Conservation (phyloP, 306 rosid species). For the Ochetophila trinervis region DNA sequence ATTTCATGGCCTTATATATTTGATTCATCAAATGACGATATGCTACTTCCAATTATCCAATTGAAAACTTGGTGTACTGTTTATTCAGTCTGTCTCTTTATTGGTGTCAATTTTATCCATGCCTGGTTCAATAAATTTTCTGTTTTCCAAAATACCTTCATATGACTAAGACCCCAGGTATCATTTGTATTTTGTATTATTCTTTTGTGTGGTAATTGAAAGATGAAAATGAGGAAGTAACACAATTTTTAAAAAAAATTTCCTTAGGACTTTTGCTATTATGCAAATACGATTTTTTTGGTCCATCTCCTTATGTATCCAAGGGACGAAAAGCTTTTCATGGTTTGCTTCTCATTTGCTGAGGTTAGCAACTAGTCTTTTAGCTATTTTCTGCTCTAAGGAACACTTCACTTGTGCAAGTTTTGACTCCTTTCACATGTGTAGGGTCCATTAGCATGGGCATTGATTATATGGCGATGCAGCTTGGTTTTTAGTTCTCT, state of each 20-base stretch:
- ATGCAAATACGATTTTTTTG: conserved; percentile 91
- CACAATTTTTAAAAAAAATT: conserved; percentile 7
- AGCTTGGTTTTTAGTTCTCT: conserved; percentile 92
- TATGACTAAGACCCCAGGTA: background rate
- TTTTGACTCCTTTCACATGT: conserved; percentile 30
- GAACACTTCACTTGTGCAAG: conserved; percentile 13
- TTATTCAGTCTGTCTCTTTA: background rate
- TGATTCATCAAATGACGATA: background rate
- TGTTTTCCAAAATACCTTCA: background rate
- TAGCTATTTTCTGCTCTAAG: conserved; percentile 23
- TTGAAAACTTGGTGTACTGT: conserved; percentile 1
- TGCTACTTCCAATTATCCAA: background rate
- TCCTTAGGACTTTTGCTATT: conserved; percentile 86
- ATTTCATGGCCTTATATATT: background rate
- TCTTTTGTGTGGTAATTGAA: background rate
- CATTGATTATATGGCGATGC: conserved; percentile 96
- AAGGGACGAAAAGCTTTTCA: conserved; percentile 79
- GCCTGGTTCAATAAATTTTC: background rate
- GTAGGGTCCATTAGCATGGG: conserved; percentile 98
- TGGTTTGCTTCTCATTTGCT: conserved; percentile 93
- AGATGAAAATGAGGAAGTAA: conserved; percentile 20
- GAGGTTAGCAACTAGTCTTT: conserved; percentile 56
- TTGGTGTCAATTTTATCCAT: background rate
- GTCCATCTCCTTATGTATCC: conserved; percentile 71
- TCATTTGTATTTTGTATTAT: background rate